Conservation (phyloP, 768 basidiomycete genomes). For the Termitomyces sp. region DNA sequence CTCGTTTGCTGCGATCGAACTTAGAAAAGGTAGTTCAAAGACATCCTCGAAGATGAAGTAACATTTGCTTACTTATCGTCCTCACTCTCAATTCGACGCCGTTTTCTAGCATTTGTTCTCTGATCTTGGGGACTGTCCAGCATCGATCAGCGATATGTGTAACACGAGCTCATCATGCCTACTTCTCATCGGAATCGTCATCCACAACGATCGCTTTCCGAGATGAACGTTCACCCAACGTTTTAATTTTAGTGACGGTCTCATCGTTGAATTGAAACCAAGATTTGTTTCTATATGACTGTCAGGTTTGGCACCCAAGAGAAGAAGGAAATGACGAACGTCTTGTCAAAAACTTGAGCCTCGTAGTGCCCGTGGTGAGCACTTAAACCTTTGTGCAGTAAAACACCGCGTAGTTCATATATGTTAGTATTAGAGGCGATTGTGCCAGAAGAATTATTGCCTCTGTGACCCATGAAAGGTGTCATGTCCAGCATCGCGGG, state of each 20-base stretch:
- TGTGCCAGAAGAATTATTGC: constrained; percentile 15
- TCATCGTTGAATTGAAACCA: constrained; percentile 98
- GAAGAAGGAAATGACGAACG: constrained; percentile 41
- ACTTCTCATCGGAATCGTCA: constrained; percentile 25
- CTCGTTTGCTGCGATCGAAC: not conserved
- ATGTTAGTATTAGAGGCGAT: constrained; percentile 27
- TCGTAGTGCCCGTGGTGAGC: constrained; percentile 92
- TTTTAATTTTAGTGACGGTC: constrained; percentile 61
- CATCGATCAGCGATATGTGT: constrained; percentile 14
- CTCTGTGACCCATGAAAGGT: constrained; percentile 47
- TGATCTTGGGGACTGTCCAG: constrained; percentile 26
- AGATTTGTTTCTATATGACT: constrained; percentile 46
- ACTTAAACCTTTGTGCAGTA: constrained; percentile 89
- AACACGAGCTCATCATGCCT: not conserved
- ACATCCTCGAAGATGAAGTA: not conserved
- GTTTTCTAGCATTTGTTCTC: constrained; percentile 45
- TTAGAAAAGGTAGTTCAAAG: not conserved
- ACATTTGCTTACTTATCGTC: constrained; percentile 36
- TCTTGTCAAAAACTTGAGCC: constrained; percentile 74
- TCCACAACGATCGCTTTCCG: constrained; percentile 28
- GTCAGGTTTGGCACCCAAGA: constrained; percentile 10
- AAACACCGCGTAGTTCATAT: constrained; percentile 85
- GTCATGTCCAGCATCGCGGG: constrained; percentile 74
- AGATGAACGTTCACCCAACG: constrained; percentile 44
- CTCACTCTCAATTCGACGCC: constrained; percentile 56